phyloP scores from a whole-genome alignment of 164 flowering plant species.

The Aristolochia fimbriata region DNA sequence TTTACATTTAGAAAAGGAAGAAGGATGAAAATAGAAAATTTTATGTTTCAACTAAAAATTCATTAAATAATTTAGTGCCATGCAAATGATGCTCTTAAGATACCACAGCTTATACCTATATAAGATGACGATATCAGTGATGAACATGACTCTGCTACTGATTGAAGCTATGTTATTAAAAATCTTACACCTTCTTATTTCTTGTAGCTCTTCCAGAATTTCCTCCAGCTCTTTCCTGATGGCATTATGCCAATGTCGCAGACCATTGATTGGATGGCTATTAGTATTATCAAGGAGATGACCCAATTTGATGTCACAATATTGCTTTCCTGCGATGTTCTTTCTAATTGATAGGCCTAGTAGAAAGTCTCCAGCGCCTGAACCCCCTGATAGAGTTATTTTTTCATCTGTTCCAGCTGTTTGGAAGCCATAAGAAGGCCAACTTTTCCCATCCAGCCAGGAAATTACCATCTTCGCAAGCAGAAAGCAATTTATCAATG shows the following conservation, averaged over 20 bases:
- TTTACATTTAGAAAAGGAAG: too few species aligned
- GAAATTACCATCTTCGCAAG: conserved; percentile 51
- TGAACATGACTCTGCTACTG: conserved; percentile 43
- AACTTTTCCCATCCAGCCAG: conserved; percentile 39
- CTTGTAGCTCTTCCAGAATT: conserved; percentile 36
- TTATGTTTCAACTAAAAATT: too few species aligned
- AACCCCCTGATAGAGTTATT: background rate
- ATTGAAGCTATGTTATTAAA: conserved; percentile 27
- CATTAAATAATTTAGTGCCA: too few species aligned
- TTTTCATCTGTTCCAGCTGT: conserved; percentile 11
- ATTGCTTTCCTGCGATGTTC: conserved; percentile 11
- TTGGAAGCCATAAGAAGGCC: conserved; percentile 9
- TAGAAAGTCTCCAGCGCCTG: too few species aligned
- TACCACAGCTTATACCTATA: conserved; percentile 44
- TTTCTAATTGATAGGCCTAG: background rate
- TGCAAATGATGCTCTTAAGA: background rate
- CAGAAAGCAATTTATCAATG: background rate
- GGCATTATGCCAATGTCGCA: conserved; percentile 53
- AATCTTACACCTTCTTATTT: conserved; percentile 23
- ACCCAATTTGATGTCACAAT: conserved; percentile 8
- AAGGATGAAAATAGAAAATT: too few species aligned
- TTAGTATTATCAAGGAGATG: conserved; percentile 6
- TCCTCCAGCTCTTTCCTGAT: conserved; percentile 39
- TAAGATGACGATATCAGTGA: conserved; percentile 50
- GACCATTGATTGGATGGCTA: conserved; percentile 31